These are phyloP conservation scores for Dryadomyces quercus-mongolicae DNA, from an alignment of 2,329 filamentous ascomycete species.

Conservation along the genomic window DNA sequence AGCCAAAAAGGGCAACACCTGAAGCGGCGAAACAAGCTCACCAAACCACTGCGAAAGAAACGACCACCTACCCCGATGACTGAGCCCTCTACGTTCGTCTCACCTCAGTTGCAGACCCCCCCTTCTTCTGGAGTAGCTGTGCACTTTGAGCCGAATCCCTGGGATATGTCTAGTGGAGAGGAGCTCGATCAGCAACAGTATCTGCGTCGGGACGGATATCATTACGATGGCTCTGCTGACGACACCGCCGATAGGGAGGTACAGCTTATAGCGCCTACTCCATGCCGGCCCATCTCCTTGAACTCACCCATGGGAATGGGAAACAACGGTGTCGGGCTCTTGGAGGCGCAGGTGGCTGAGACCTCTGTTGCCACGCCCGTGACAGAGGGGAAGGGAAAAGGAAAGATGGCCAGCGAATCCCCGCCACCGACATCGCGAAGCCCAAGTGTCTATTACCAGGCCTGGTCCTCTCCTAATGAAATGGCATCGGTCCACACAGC, in stretches of 20 bases:
- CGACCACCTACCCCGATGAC: background rate
- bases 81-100: background rate
- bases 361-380: background rate
- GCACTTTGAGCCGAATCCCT: background rate
- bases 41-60: background rate
- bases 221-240: background rate
- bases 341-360: background rate
- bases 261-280: conserved; percentile 4
- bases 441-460: conserved; percentile 5
- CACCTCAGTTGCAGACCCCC: background rate
- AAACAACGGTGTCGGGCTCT: background rate
- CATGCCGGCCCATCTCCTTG: conserved; percentile 2
- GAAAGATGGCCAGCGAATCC: background rate
- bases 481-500: background rate
- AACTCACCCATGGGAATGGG: background rate
- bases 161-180: background rate
- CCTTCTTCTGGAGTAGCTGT: background rate
- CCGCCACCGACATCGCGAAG: background rate
- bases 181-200: background rate
- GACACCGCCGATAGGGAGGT: background rate
- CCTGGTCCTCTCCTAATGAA: background rate
- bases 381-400: background rate
- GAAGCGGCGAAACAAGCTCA: background rate
- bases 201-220: background rate
- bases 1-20: background rate